Evolutionary conservation across 768 basidiomycete genomes (phyloP), one percentile per base, ranked within the genome.

Genomic region (Tulasnella sp.): DNA sequence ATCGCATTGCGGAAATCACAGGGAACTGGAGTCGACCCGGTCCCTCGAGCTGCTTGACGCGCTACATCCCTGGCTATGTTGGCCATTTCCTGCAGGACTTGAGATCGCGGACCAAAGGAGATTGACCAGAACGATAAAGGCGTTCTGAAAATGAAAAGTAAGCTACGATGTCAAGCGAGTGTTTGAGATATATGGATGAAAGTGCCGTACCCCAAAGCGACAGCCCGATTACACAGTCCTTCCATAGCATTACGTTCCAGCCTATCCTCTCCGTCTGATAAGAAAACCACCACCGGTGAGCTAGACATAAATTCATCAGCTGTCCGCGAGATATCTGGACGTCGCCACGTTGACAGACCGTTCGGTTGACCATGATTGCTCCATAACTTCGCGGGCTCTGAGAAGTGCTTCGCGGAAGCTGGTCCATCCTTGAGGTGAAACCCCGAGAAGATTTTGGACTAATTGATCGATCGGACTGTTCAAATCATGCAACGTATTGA

Each of bases 111-210:
- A 5, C 88, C 89, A 49, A 90, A 90, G 0, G 86, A 85, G 25
- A 90, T 86, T 0, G 89, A 80, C 67, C 90, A 89, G 79, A 90
- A 87, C 0, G 89, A 88, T 0, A 88, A 82, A 0, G 88, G 81
- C 81, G 87, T 87, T 17, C 89, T 90, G 40, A 17, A 1, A n/a
- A 45, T 31, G 17, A 22, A 17, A 3, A 4, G 40, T 17, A 15
- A 39, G n/a, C 11, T 8, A 29, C 36, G n/a, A 49, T 19, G 17
- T 52, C 37, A 11, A 34, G 0, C 2, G 3, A 9, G 15, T 12
- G 2, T 2, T 17, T 17, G 31, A 34, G 31, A 34, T 0, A 22
- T 70, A 45, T 0, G 15, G 25, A 39, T 42, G 19, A 40, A 15
- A 8, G 3, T 0, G 25, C 5, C 81, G 34, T 77, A 88, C 88